Evolutionary conservation across 2,329 filamentous ascomycete species (phyloP).

Genomic region (Dothistroma pini): DNA sequence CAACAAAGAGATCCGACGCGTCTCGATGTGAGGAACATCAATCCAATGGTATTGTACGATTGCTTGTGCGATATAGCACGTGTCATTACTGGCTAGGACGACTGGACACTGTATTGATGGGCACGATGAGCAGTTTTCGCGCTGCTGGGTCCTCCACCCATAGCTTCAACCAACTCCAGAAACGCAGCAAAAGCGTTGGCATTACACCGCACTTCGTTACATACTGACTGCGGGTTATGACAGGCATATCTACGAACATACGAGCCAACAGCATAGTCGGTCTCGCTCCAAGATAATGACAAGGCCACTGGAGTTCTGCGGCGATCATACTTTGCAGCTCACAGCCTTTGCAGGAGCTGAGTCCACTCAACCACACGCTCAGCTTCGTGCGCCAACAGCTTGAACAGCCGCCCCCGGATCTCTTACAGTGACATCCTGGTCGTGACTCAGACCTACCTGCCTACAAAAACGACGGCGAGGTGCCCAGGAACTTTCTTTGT

Average conservation of each 20-base stretch:
- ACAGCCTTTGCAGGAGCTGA: no score
- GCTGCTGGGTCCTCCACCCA: not conserved
- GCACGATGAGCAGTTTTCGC: not conserved
- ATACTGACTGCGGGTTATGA: not conserved
- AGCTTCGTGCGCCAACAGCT: no score
- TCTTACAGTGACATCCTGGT: no score
- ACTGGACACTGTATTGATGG: not conserved
- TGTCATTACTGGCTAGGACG: not conserved
- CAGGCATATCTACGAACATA: not conserved
- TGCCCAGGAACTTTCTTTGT: no score
- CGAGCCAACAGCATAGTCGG: not conserved
- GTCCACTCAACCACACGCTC: no score
- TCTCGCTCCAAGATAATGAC: not conserved
- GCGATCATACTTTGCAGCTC: not conserved
- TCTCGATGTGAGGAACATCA: not conserved
- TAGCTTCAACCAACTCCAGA: not conserved
- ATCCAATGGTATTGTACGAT: not conserved
- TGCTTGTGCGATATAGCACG: not conserved
- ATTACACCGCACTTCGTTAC: not conserved
- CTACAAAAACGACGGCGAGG: no score
- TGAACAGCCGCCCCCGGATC: no score
- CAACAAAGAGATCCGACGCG: not conserved
- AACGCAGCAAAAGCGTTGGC: not conserved
- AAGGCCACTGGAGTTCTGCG: not conserved
- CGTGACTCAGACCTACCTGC: no score